Evolutionary conservation across 2,329 filamentous ascomycete genomes (phyloP), one percentile per base, ranked within the genome.

Genomic region (Arthrinium phaeospermum): DNA sequence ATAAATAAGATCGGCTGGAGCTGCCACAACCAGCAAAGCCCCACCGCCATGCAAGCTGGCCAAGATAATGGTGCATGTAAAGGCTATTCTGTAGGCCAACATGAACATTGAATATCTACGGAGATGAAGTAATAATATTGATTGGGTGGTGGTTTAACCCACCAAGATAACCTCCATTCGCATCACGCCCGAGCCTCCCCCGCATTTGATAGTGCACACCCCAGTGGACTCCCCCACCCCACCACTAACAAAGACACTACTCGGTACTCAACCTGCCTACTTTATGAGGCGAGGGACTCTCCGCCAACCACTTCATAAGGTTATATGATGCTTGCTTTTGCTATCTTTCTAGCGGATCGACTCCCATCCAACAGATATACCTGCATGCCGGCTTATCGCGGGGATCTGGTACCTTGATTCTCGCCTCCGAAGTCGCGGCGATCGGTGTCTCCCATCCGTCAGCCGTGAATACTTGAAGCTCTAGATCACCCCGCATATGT

Each of bases 161-260:
- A 14, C 19, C 57, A 41, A 64, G 57, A 64, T 64, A 64, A 64
- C 34, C 30, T 22, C 22, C 57, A 34, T 34, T 57, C 57, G 57
- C 57, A 64, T 41, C 19, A n/a, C 19, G 34, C n/a, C 57, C 57
- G 57, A 37, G 57, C 30, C 57, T 64, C 34, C 57, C 57, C 57
- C 57, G 57, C 57, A 64, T 64, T 41, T 64, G 57, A 64, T 41
- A 41, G 34, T n/a, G 4, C 22, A 37, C 19, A 8, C 19, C 57
- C 34, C 13, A 64, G 57, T n/a, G 30, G 22, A 37, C 16, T 37
- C 53, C 53, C 16, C 53, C 19, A 61, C 30, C 1, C 30, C 53
- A 61, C 53, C 30, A 61, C 30, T 2, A 61, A 22, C 53, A 19
- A 22, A 34, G 16, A 34, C 53, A 61, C 27, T 14, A 37, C 27